Base-by-base conservation (phyloP, 83 land plant genomes). In the Diphasiastrum complanatum region DNA sequence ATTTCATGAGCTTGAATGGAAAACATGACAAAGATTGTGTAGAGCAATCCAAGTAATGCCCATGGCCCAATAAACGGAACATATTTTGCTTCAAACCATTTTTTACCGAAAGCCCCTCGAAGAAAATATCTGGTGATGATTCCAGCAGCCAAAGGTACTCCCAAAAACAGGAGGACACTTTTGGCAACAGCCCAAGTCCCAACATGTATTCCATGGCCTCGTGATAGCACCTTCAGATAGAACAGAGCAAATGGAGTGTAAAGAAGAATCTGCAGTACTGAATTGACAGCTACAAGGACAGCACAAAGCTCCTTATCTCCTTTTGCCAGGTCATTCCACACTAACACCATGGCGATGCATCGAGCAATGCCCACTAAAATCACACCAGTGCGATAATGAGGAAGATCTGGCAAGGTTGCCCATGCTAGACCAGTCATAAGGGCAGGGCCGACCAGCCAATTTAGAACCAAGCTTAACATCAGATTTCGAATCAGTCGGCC, bases 271-370 rank as follows among this genome's bases (percentile, higher is more conserved):
- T 76, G 79, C 31, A 76, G 48, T 8, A 67, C 31, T 5, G 79
- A 76, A 43, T 76, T 76, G 27, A 76, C 53, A 20, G 79, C 79
- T 47, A 76, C 79, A 0, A 76, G 71, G 26, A 76, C 56, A 8
- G 79, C 79, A 36, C 79, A 76, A 22, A 72, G 70, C 31, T 76
- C 61, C 1, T 35, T 18, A 18, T 73, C 78, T 4, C 79, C 79
- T 23, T 60, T 67, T 18, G 79, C 79, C 0, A 76, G 72, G 8
- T 76, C 79, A 57, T 76, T 76, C 79, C 79, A 76, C 38, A 76
- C 67, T 24, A 76, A 60, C 5, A 76, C 79, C 79, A 76, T 76
- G 53, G 79, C 79, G 19, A 76, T 74, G 67, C 79, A 76, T 32
- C 79, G 45, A 1, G 79, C 79, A 30, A 76, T 76, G 3, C 79